Evolutionary conservation across 129 eudicot genomes (phyloP).

Genomic region (Rutidosis leptorrhynchoides): DNA sequence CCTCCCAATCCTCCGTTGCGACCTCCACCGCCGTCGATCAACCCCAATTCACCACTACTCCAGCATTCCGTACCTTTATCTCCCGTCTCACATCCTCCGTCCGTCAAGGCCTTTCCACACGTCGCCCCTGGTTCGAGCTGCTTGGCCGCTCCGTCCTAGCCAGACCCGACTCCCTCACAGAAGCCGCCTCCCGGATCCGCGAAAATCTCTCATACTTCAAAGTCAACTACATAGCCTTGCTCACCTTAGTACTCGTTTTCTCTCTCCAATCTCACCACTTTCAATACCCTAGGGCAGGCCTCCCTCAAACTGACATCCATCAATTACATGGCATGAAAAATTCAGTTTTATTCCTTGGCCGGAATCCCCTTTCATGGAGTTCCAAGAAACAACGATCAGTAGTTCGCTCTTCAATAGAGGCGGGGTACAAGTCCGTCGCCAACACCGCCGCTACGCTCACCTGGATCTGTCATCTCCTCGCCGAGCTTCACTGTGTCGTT

Average conservation of each 20-base stretch:
- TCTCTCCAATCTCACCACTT: constrained; percentile 75
- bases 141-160: constrained; percentile 67
- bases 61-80: constrained; percentile 61
- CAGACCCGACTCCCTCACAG: constrained; percentile 62
- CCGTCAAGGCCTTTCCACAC: constrained; percentile 55
- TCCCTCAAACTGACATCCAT: no score
- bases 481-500: no score
- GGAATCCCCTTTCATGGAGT: no score
- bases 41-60: constrained; percentile 46
- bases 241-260: constrained; percentile 45
- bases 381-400: no score
- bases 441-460: no score
- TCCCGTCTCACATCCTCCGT: constrained; percentile 55
- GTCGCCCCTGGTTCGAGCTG: constrained; percentile 82
- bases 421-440: no score
- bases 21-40: constrained; percentile 1
- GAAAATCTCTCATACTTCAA: constrained; percentile 66
- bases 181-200: constrained; percentile 67
- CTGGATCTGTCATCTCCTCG: no score
- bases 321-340: no score
- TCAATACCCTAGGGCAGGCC: no score
- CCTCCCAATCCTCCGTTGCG: background rate
- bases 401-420: no score
- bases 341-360: no score
- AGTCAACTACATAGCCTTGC: constrained; percentile 50